Base-by-base conservation (phyloP, 208 protist species). In the Leptomonas seymouri region DNA sequence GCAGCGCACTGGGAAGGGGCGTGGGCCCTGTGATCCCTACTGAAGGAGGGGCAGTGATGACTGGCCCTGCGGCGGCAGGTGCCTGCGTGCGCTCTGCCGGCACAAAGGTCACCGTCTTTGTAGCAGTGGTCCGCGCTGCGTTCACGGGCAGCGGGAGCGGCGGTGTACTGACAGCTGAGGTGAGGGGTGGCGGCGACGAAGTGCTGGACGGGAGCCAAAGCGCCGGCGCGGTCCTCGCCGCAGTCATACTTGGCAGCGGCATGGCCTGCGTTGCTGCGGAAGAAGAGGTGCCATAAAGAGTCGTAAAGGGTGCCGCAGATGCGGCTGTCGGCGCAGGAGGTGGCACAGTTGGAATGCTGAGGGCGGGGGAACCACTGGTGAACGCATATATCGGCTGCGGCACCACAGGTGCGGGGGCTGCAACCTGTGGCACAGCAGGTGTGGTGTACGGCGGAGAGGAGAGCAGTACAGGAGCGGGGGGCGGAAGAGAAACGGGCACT, bases 31-130 rank as follows among this genome's bases (percentile, higher is more conserved):
- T 28, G 34, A 39, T 3, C 3, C 7, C 9, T 39, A 39, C 9
- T 9, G 34, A 39, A 39, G 34, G 34, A 39, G 34, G 34, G 34
- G 34, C 34, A 39, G 34, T 39, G 34, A 39, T 9, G 34, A 39
- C 34, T 3, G 59, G 45, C 4, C 20, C 15, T 11, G 46, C 18
- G 6, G 34, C 20, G n/a, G 34, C n/a, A 11, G 61, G 61, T 16
- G 14, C 49, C 48, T 45, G 15, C 31, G 11, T 3, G 21, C 23
- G 12, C 25, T 67, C 61, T 12, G 11, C 61, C 3, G 61, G 48
- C 49, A 67, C 27, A 48, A 67, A 67, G 61, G 61, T 67, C 15
- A 67, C 61, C 34, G 48, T 57, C 49, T 57, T 67, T 3, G 49
- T 15, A 4, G 14, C 15, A n/a, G 61, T 16, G 15, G 61, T 31